Percentiles rank a stretch among this genome's conserved stretches.
phyloP scores from a whole-genome alignment of 345 rosid genomes.

The Hibiscus tridactylites region DNA sequence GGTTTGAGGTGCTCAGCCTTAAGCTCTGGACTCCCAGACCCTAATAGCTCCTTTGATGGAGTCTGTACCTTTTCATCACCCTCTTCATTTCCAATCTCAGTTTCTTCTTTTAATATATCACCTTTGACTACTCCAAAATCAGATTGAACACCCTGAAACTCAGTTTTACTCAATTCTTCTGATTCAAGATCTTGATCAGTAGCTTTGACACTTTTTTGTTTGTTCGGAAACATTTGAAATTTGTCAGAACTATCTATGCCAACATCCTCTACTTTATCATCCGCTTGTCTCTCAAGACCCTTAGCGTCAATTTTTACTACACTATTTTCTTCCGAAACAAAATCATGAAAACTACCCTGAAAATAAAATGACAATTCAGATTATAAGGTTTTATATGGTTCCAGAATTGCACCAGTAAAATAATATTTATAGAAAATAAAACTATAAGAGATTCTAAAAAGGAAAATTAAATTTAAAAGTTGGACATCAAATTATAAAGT shows the following conservation, averaged over 20 bases:
- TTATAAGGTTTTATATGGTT: background rate
- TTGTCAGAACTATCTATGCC: background rate
- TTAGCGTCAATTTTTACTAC: background rate
- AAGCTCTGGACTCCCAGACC: slow-evolving; percentile 2
- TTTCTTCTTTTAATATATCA: slow-evolving; percentile 9
- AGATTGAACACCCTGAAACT: slow-evolving; percentile 10
- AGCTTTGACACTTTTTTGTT: background rate
- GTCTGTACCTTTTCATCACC: background rate
- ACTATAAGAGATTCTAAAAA: background rate
- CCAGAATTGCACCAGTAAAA: slow-evolving; percentile 1
- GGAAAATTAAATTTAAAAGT: background rate
- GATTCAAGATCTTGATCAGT: slow-evolving; percentile 8
- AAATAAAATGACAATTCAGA: background rate
- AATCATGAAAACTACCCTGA: slow-evolving; percentile 13
- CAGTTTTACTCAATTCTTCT: slow-evolving; percentile 1
- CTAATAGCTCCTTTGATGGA: background rate
- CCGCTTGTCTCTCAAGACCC: background rate
- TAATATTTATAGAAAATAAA: background rate
- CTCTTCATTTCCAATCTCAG: slow-evolving; percentile 5
- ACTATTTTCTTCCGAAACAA: slow-evolving; percentile 10
- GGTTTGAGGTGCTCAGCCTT: background rate
- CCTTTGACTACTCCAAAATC: slow-evolving; percentile 9
- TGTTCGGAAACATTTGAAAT: background rate
- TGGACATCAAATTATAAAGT: background rate
- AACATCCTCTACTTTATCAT: background rate